These are phyloP conservation scores for Colletotrichum phormii DNA, from an alignment of 2,329 filamentous ascomycete genomes.

Conservation along the genomic window DNA sequence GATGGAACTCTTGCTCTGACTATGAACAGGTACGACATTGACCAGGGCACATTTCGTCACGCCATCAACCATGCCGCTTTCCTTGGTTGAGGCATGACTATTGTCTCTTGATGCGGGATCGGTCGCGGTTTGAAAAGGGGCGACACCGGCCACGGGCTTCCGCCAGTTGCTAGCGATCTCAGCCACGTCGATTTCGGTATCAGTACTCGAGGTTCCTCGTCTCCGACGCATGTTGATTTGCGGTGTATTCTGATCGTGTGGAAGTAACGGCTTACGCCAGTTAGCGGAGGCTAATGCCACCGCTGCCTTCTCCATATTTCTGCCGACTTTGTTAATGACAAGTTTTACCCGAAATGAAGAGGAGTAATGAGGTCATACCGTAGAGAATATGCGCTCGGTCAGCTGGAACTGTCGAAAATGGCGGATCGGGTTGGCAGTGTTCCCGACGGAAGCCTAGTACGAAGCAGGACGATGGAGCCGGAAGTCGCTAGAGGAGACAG, in stretches of 20 bases:
- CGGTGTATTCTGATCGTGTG: not conserved
- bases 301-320: constrained; percentile 4
- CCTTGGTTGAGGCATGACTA: not conserved
- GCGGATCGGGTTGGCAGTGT: not conserved
- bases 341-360: not conserved
- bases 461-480: not conserved
- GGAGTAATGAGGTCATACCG: not conserved
- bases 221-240: not conserved
- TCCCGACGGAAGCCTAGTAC: not conserved
- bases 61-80: not conserved
- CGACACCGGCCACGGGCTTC: constrained; percentile 8
- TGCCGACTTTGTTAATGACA: not conserved
- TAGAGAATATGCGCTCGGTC: not conserved
- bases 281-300: constrained; percentile 7
- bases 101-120: constrained; percentile 4
- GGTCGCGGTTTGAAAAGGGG: not conserved
- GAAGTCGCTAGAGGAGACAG: not conserved
- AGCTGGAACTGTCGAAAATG: not conserved
- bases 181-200: constrained; percentile 9
- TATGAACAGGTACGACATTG: not conserved
- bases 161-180: constrained; percentile 19
- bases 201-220: not conserved
- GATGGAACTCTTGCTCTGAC: not conserved
- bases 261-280: constrained; percentile 21
- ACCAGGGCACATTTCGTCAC: not conserved